These are phyloP conservation scores for Russula abietina DNA, from an alignment of 768 basidiomycete species.

Conservation along the genomic window DNA sequence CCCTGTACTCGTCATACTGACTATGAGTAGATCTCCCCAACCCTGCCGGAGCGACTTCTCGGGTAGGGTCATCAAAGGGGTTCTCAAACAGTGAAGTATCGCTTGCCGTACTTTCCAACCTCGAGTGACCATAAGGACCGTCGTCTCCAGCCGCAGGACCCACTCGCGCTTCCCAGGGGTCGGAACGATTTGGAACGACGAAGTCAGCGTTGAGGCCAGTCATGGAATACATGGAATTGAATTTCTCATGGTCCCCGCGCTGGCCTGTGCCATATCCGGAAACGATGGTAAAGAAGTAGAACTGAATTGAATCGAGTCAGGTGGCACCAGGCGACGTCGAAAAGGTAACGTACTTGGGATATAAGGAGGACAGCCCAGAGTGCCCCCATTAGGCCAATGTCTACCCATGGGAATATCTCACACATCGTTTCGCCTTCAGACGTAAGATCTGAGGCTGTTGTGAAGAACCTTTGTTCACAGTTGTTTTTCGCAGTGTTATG, in stretches of 20 bases:
- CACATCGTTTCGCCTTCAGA: constrained; percentile 70
- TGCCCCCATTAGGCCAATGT: constrained; percentile 85
- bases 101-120: constrained; percentile 21
- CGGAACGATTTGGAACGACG: constrained; percentile 55
- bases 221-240: constrained; percentile 63
- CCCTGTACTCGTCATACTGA: constrained; percentile 28
- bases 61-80: constrained; percentile 2
- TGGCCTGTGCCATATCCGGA: constrained; percentile 68
- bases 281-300: constrained; percentile 43
- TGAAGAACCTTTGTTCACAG: constrained; percentile 59
- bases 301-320: constrained; percentile 35
- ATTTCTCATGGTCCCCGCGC: constrained; percentile 74
- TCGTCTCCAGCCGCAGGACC: constrained; percentile 23
- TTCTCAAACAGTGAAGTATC: constrained; percentile 19
- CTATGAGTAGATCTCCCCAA: not conserved
- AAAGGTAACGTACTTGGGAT: constrained; percentile 54
- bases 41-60: not conserved
- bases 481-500: constrained; percentile 64
- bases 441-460: constrained; percentile 32
- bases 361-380: constrained; percentile 78
- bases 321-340: constrained; percentile 32
- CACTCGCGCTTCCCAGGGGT: constrained; percentile 62
- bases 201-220: constrained; percentile 52
- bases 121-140: constrained; percentile 19
- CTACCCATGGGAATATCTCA: constrained; percentile 87